phyloP scores from a whole-genome alignment of 208 protist species.

The Crithidia mellificae region DNA sequence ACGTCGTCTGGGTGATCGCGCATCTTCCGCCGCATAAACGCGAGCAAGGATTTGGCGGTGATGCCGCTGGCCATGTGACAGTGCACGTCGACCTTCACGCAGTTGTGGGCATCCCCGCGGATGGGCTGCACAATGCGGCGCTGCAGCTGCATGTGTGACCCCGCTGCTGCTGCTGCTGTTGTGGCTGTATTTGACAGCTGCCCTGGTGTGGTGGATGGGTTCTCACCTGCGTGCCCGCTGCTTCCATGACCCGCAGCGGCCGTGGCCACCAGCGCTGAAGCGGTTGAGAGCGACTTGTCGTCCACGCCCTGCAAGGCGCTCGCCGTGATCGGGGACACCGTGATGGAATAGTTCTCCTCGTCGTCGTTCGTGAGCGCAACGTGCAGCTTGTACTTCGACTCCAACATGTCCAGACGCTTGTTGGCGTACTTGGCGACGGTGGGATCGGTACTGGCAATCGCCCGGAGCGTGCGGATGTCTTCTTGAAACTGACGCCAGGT shows the following conservation, averaged over 20 bases:
- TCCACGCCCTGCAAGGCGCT: background rate
- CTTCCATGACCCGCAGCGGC: background rate
- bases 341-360: slow-evolving; percentile 41
- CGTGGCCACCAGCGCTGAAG: background rate
- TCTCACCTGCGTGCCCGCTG: background rate
- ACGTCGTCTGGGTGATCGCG: slow-evolving; percentile 65
- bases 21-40: slow-evolving; percentile 74
- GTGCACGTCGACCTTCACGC: slow-evolving; percentile 87
- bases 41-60: slow-evolving; percentile 71
- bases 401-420: slow-evolving; percentile 79
- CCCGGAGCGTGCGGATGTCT: slow-evolving; percentile 54
- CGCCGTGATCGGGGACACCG: background rate
- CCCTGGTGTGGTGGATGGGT: background rate
- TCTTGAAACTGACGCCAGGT: slow-evolving; percentile 66
- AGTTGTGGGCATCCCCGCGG: slow-evolving; percentile 75
- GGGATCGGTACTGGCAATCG: slow-evolving; percentile 42
- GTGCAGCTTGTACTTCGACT: slow-evolving; percentile 85
- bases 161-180: slow-evolving; percentile 1
- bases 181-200: background rate
- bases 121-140: slow-evolving; percentile 27
- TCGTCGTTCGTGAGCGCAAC: slow-evolving; percentile 78
- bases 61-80: slow-evolving; percentile 80
- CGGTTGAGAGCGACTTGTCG: background rate
- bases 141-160: background rate
- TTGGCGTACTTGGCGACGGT: slow-evolving; percentile 67